A percentile compares a stretch with the other conserved stretches of the same genome.
Evolutionary conservation across 2,329 filamentous ascomycete species (phyloP).

Genomic region (Colletotrichum shisoi): DNA sequence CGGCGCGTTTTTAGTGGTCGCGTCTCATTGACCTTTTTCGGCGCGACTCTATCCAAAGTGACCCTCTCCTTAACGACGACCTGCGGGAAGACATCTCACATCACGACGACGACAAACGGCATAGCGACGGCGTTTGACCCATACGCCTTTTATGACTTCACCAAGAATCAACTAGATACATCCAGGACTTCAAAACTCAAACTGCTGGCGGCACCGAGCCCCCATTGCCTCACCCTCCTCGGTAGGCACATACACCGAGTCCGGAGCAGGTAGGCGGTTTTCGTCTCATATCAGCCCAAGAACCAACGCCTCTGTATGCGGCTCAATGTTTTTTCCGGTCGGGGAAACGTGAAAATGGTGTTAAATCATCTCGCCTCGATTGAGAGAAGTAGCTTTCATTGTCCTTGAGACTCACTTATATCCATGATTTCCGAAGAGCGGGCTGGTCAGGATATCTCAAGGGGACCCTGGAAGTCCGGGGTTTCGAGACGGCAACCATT

Average conservation of each 20-base stretch:
- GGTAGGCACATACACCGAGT: constrained; percentile 18
- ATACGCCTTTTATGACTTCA: background rate
- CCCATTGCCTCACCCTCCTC: constrained; percentile 17
- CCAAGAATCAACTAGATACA: background rate
- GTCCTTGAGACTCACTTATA: background rate
- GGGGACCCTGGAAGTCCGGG: background rate
- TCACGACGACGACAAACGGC: constrained; percentile 1
- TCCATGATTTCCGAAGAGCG: background rate
- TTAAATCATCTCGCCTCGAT: too few species aligned
- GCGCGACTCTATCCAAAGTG: constrained; percentile 35
- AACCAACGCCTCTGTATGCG: background rate
- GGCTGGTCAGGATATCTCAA: background rate
- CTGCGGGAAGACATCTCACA: constrained; percentile 10
- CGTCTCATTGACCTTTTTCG: constrained; percentile 40
- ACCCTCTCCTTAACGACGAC: constrained; percentile 30
- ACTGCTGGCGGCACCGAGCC: background rate
- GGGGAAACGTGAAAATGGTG: background rate
- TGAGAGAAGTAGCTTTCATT: background rate
- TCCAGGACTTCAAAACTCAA: background rate
- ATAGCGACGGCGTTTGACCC: background rate
- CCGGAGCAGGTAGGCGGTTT: constrained; percentile 11
- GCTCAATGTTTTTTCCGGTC: background rate
- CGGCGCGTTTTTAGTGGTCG: constrained; percentile 40
- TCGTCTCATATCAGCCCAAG: background rate
- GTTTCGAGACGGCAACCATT: background rate